phyloP scores from a whole-genome alignment of 2,329 filamentous ascomycete genomes.

The Ambrosiella beaveri region DNA sequence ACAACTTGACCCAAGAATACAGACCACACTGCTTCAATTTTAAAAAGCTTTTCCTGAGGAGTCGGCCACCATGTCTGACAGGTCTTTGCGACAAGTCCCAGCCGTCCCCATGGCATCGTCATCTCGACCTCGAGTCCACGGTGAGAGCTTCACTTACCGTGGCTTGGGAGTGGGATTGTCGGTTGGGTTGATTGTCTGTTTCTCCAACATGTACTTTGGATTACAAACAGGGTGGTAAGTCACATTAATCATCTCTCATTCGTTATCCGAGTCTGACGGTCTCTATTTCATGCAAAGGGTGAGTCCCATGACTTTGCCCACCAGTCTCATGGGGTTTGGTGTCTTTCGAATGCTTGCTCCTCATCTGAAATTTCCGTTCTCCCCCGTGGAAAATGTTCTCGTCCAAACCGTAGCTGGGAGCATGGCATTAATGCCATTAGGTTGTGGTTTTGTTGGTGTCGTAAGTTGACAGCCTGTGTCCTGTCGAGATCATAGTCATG shows the following conservation, averaged over 20 bases:
- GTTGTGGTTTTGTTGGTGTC: constrained; percentile 88
- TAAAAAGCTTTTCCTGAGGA: too few relatives aligned
- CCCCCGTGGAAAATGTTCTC: constrained; percentile 87
- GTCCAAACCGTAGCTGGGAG: constrained; percentile 91
- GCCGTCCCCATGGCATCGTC: background rate
- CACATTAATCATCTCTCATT: background rate
- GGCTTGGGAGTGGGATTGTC: constrained; percentile 62
- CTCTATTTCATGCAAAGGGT: constrained; percentile 18
- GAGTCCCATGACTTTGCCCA: constrained; percentile 90
- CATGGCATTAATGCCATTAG: constrained; percentile 91
- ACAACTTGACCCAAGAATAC: too few relatives aligned
- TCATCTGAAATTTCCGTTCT: constrained; percentile 65
- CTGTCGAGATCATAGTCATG: background rate
- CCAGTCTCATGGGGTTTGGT: constrained; percentile 83
- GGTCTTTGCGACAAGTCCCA: background rate
- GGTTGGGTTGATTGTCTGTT: constrained; percentile 82
- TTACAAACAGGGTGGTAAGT: constrained; percentile 52
- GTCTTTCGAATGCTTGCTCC: constrained; percentile 68
- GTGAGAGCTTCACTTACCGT: constrained; percentile 66
- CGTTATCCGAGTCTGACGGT: background rate
- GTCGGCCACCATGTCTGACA: too few relatives aligned
- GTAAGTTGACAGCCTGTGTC: constrained; percentile 21
- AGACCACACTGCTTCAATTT: too few relatives aligned
- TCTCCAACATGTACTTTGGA: constrained; percentile 98
- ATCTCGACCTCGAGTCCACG: constrained; percentile 17